A percentile compares a stretch with the other conserved stretches of the same genome.
Conservation (phyloP, 208 protist species). For the Leptomonas seymouri region DNA sequence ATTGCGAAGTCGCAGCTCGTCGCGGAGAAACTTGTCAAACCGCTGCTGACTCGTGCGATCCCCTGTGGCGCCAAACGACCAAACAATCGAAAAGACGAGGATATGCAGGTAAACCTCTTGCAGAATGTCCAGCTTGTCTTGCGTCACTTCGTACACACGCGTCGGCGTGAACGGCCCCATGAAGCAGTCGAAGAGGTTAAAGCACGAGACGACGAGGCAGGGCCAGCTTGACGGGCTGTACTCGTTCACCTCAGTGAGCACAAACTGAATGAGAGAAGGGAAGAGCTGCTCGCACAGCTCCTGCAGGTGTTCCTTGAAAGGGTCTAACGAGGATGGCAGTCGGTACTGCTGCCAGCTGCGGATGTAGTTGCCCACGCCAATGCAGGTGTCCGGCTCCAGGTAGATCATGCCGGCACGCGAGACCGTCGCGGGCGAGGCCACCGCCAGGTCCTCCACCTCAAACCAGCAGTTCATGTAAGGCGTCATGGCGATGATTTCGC, state of each 20-base stretch:
- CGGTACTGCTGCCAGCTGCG: slow-evolving; percentile 85
- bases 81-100: slow-evolving; percentile 97
- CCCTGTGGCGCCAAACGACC: slow-evolving; percentile 97
- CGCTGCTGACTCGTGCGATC: slow-evolving; percentile 85
- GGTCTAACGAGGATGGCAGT: slow-evolving; percentile 80
- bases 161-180: slow-evolving; percentile 88
- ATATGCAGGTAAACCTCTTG: slow-evolving; percentile 84
- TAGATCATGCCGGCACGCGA: slow-evolving; percentile 99
- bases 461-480: slow-evolving; percentile 97
- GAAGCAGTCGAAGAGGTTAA: slow-evolving; percentile 94
- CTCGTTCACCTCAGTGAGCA: slow-evolving; percentile 91
- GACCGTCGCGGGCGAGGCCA: slow-evolving; percentile 98
- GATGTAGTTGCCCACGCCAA: slow-evolving; percentile 84
- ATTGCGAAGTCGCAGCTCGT: slow-evolving; percentile 67
- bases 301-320: slow-evolving; percentile 83
- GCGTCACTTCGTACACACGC: slow-evolving; percentile 74
- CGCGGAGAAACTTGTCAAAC: slow-evolving; percentile 96
- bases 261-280: slow-evolving; percentile 90
- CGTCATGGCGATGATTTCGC: slow-evolving; percentile 96
- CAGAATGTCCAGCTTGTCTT: slow-evolving; percentile 83
- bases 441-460: slow-evolving; percentile 97
- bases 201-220: slow-evolving; percentile 94
- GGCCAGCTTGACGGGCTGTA: slow-evolving; percentile 95
- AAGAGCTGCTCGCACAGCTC: slow-evolving; percentile 93
- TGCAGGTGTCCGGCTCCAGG: slow-evolving; percentile 94